Conservation (phyloP, 73 alveolate genomes). For the Paramecium primaurelia region DNA sequence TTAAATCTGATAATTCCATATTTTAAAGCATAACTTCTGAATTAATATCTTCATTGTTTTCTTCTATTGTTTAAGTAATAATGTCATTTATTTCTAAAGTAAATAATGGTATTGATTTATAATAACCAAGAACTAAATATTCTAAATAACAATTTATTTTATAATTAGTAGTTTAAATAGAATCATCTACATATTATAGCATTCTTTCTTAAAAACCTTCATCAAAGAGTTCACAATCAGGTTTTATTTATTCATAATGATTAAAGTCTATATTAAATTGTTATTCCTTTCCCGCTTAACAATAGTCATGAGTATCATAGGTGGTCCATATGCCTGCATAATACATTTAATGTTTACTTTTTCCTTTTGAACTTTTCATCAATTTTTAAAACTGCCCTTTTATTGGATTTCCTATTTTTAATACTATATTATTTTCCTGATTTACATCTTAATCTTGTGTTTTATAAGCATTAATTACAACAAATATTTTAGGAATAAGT, state of each 20-base stretch:
- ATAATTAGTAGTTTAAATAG: neutral
- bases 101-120: neutral
- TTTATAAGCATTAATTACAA: neutral
- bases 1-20: neutral
- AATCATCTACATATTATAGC: neutral
- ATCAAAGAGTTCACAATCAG: constrained; percentile 19
- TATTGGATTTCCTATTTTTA: neutral
- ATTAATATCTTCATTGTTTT: neutral
- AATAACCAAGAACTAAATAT: neutral
- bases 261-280: neutral
- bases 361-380: constrained; percentile 1
- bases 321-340: constrained; percentile 7
- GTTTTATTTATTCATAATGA: neutral
- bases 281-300: neutral
- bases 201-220: neutral
- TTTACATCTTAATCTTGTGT: neutral
- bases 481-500: neutral
- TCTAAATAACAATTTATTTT: neutral
- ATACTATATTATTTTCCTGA: neutral
- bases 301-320: neutral
- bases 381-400: neutral
- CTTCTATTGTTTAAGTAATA: neutral
- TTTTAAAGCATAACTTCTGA: neutral
- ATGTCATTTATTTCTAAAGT: neutral
- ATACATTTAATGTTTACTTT: neutral